Conservation (phyloP, 177 flowering plant genomes). For the Vitis hybrid region DNA sequence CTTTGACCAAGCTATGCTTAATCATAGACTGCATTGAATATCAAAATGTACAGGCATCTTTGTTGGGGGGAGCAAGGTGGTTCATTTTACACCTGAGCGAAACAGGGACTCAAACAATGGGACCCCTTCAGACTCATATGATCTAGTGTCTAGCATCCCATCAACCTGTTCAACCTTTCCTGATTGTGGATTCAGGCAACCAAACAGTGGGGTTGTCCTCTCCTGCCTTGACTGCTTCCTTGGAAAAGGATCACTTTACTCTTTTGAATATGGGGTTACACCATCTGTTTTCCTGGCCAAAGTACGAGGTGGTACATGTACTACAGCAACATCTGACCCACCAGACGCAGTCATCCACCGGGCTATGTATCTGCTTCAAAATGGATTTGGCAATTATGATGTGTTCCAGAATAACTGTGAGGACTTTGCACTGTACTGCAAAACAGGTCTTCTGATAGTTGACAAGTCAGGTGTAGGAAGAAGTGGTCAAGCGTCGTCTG, state of each 20-base stretch:
- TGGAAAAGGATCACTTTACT: constrained; percentile 60
- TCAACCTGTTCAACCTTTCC: constrained; percentile 67
- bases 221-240: constrained; percentile 95
- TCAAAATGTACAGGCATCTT: constrained; percentile 58
- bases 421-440: constrained; percentile 93
- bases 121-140: constrained; percentile 32
- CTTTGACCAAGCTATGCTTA: background rate
- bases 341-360: constrained; percentile 70
- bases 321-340: constrained; percentile 80
- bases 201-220: constrained; percentile 75
- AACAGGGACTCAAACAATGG: constrained; percentile 28
- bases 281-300: constrained; percentile 71
- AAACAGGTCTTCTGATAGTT: constrained; percentile 75
- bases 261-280: constrained; percentile 75
- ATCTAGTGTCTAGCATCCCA: constrained; percentile 28
- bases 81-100: constrained; percentile 78
- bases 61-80: constrained; percentile 89
- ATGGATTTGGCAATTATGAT: constrained; percentile 92
- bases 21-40: background rate
- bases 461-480: constrained; percentile 74
- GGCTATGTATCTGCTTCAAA: constrained; percentile 92
- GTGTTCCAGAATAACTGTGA: constrained; percentile 91
- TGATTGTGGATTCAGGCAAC: constrained; percentile 83
- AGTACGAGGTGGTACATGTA: constrained; percentile 95
- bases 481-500: constrained; percentile 95